These are phyloP conservation scores for Zasmidium angulare DNA, from an alignment of 2,329 filamentous ascomycete genomes.

Conservation along the genomic window DNA sequence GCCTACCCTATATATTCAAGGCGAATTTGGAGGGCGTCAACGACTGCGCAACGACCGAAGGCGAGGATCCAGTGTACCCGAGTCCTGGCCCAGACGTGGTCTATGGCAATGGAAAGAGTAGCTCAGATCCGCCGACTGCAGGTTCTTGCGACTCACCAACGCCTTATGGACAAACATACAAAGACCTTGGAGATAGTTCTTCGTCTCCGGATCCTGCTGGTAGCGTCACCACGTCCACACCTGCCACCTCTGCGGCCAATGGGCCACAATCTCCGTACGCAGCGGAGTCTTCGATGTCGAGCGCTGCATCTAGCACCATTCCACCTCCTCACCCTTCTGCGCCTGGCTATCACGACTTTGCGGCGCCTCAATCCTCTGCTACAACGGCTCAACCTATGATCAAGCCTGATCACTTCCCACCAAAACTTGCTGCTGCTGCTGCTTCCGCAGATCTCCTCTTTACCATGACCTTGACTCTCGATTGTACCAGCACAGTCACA, in stretches of 20 bases:
- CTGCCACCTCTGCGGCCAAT: not conserved
- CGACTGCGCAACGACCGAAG: conserved; percentile 40
- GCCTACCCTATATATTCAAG: conserved; percentile 44
- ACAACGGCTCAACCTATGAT: not conserved
- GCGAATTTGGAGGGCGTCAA: conserved; percentile 45
- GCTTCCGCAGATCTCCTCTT: not conserved
- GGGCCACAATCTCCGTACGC: not conserved
- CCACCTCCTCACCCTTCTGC: not conserved
- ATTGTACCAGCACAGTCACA: conserved; percentile 26
- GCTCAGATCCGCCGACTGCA: conserved; percentile 24
- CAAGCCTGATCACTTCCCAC: not conserved
- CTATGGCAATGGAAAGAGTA: conserved; percentile 38
- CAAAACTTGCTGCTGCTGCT: not conserved
- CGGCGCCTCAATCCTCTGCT: not conserved
- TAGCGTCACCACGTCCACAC: not conserved
- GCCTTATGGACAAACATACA: conserved; percentile 31
- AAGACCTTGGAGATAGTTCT: conserved; percentile 8
- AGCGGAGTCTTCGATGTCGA: not conserved
- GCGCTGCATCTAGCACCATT: not conserved
- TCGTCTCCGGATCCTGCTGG: not conserved
- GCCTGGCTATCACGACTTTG: not conserved
- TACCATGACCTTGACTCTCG: conserved; percentile 21
- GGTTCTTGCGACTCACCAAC: conserved; percentile 34
- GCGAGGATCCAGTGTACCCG: conserved; percentile 41
- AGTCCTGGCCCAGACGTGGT: conserved; percentile 42